phyloP scores from a whole-genome alignment of 108 stramenopile genomes.

The Nitzschia sp. region DNA sequence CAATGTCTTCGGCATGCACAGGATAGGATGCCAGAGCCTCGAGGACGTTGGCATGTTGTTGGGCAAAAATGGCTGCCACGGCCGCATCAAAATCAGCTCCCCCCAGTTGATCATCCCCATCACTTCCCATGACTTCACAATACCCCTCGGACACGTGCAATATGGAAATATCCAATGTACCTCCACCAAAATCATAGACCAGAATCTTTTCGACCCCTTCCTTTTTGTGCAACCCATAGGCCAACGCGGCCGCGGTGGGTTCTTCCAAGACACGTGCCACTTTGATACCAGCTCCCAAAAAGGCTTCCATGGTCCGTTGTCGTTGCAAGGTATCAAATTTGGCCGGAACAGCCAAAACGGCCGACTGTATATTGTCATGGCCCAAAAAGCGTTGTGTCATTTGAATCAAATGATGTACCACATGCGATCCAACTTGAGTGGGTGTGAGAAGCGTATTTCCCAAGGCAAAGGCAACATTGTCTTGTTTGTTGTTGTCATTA shows the following conservation, averaged over 20 bases:
- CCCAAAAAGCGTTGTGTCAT: constrained; percentile 73
- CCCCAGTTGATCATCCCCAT: constrained; percentile 89
- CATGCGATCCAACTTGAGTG: constrained; percentile 70
- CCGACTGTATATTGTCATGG: constrained; percentile 86
- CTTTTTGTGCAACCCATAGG: constrained; percentile 93
- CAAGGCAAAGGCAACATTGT: constrained; percentile 18
- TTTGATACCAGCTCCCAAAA: constrained; percentile 75
- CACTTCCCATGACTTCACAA: constrained; percentile 90
- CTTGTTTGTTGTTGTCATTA: too few relatives aligned
- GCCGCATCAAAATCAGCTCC: constrained; percentile 91
- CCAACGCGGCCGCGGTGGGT: constrained; percentile 95
- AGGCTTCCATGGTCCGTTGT: constrained; percentile 75
- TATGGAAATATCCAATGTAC: constrained; percentile 93
- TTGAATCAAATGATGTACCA: constrained; percentile 72
- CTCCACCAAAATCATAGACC: constrained; percentile 98
- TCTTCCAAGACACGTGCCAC: constrained; percentile 89
- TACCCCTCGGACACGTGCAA: constrained; percentile 92
- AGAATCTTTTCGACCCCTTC: constrained; percentile 92
- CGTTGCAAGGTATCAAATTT: constrained; percentile 89
- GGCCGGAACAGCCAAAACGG: constrained; percentile 96
- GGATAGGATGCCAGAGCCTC: constrained; percentile 13
- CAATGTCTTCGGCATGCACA: constrained; percentile 59
- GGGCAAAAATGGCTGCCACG: constrained; percentile 65
- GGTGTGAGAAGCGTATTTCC: constrained; percentile 48
- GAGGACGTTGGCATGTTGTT: constrained; percentile 25